Evolutionary conservation across 495 filamentous ascomycete genomes (phyloP).

Genomic region (Tuber magnatum): DNA sequence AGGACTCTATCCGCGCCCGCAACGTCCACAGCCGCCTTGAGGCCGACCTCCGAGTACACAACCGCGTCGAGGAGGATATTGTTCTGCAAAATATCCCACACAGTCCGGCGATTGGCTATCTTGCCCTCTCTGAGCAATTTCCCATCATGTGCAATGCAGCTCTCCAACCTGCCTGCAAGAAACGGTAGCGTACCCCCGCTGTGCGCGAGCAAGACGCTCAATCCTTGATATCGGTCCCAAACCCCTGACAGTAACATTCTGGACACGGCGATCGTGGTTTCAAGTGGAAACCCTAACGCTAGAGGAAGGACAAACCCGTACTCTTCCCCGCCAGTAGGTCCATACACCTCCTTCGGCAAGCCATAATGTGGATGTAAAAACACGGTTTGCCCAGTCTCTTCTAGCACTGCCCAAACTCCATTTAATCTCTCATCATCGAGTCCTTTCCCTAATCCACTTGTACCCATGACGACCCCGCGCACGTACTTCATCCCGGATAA

Average conservation of each 20-base stretch:
- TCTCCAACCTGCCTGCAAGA: constrained; percentile 80
- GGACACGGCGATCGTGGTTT: constrained; percentile 86
- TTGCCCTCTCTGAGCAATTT: constrained; percentile 49
- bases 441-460: constrained; percentile 69
- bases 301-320: constrained; percentile 88
- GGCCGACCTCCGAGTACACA: constrained; percentile 64
- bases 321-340: constrained; percentile 53
- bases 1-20: constrained; percentile 61
- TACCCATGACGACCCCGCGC: constrained; percentile 81
- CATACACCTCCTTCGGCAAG: constrained; percentile 70
- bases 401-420: constrained; percentile 61
- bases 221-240: constrained; percentile 66
- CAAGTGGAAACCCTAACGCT: constrained; percentile 81
- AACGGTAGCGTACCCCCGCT: constrained; percentile 85
- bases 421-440: constrained; percentile 71
- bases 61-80: constrained; percentile 91
- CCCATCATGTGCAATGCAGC: constrained; percentile 76
- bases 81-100: constrained; percentile 76
- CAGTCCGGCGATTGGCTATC: constrained; percentile 47
- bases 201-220: constrained; percentile 76
- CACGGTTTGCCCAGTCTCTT: constrained; percentile 56
- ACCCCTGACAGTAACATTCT: constrained; percentile 79
- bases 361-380: constrained; percentile 96
- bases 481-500: constrained; percentile 58
- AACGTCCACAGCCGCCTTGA: constrained; percentile 64